Conservation (phyloP, 1,284 basidiomycete genomes). For the Coniferiporia weirii region DNA sequence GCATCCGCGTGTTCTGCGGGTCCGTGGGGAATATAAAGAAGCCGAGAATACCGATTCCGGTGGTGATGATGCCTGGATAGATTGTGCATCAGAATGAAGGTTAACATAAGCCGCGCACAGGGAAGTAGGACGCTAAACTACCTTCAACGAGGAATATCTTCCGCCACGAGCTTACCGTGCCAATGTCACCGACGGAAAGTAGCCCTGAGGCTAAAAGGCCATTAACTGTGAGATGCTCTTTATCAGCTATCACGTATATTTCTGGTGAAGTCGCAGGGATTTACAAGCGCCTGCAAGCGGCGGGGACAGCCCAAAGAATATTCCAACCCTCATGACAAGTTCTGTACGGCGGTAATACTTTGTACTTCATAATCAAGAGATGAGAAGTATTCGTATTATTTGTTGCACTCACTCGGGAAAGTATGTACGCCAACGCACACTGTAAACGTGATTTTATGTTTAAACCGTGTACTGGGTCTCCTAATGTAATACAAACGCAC, state of each 20-base stretch:
- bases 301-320: conserved; percentile 40
- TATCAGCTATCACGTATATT: neutral
- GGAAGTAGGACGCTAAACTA: conserved; percentile 5
- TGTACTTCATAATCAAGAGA: neutral
- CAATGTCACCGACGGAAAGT: conserved; percentile 32
- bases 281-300: conserved; percentile 40
- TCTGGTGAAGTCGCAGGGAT: conserved; percentile 16
- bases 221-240: conserved; percentile 28
- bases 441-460: neutral
- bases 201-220: conserved; percentile 38
- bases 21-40: conserved; percentile 35
- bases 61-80: conserved; percentile 33
- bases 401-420: conserved; percentile 10
- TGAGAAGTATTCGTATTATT: neutral
- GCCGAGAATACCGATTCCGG: conserved; percentile 31
- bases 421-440: conserved; percentile 19
- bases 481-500: conserved; percentile 6
- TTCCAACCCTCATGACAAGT: conserved; percentile 38
- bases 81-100: neutral
- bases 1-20: conserved; percentile 32
- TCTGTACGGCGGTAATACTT: conserved; percentile 42
- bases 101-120: neutral
- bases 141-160: conserved; percentile 41
- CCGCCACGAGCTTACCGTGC: conserved; percentile 33
- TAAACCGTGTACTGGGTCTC: neutral